Conservation (phyloP, 139 green algal genomes). For the Chlamydomonas applanata region DNA sequence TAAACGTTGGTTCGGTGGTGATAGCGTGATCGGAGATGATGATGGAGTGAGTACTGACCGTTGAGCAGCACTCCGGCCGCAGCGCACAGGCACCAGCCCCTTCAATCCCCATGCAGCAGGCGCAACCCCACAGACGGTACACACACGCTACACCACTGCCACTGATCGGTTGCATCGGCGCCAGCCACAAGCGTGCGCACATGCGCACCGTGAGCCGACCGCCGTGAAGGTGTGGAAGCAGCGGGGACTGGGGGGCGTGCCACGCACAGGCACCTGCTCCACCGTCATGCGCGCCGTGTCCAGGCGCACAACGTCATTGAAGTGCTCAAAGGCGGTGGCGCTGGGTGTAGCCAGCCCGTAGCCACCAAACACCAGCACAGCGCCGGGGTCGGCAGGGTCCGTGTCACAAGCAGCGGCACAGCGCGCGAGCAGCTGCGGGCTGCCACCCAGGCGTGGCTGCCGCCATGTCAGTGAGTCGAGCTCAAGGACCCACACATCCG, state of each 20-base stretch:
- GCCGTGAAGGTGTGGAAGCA: conserved; percentile 11
- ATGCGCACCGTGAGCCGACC: neutral
- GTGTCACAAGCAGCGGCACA: neutral
- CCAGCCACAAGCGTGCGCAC: too few species aligned
- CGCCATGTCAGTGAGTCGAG: neutral
- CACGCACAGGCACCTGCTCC: neutral
- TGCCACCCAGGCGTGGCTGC: neutral
- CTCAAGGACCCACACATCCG: conserved; percentile 7
- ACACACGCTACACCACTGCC: too few species aligned
- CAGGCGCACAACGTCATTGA: neutral
- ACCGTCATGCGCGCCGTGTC: conserved; percentile 6
- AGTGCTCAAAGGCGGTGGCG: neutral
- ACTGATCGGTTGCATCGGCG: too few species aligned
- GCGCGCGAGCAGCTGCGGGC: neutral
- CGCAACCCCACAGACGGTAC: too few species aligned
- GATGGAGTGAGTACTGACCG: too few species aligned
- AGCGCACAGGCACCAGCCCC: too few species aligned
- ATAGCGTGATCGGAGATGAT: too few species aligned
- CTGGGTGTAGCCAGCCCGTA: neutral
- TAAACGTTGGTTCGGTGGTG: too few species aligned
- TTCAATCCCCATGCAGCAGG: too few species aligned
- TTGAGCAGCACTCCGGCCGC: too few species aligned
- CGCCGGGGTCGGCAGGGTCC: neutral
- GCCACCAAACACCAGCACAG: neutral
- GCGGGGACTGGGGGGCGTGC: neutral